Evolutionary conservation across 129 eudicot species (phyloP).

Genomic region (Scalesia atractyloides): DNA sequence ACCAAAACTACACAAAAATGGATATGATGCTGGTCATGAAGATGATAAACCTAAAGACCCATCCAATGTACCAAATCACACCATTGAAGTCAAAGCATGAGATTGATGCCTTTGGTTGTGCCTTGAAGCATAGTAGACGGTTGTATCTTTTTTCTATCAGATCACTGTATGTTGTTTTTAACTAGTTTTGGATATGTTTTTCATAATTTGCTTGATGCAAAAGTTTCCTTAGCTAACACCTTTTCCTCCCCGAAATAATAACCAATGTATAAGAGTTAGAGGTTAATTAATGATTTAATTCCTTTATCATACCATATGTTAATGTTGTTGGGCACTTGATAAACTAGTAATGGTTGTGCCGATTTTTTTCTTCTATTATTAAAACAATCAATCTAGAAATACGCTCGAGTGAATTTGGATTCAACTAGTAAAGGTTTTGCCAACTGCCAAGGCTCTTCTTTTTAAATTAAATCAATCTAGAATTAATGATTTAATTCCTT

Average conservation of each 20-base stretch:
- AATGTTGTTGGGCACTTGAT: no score
- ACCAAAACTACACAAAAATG: conserved; percentile 21
- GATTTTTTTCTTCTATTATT: no score
- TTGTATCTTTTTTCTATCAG: conserved; percentile 7
- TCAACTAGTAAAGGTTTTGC: no score
- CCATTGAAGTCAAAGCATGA: conserved; percentile 31
- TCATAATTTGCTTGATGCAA: background rate
- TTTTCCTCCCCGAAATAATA: background rate
- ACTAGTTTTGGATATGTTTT: background rate
- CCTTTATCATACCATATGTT: no score
- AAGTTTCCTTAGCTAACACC: conserved; percentile 3
- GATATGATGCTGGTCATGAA: conserved; percentile 9
- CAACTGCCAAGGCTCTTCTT: no score
- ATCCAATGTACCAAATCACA: conserved; percentile 26
- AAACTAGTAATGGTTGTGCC: no score
- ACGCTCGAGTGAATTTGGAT: no score
- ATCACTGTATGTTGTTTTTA: background rate
- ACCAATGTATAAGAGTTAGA: no score
- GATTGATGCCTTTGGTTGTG: conserved; percentile 1
- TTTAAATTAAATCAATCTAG: no score
- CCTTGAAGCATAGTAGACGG: conserved; percentile 12
- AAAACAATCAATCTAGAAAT: no score
- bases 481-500: no score
- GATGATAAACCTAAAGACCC: conserved; percentile 25
- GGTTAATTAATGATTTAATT: no score